phyloP scores from a whole-genome alignment of 768 basidiomycete genomes.

The Agrocybe pediades region DNA sequence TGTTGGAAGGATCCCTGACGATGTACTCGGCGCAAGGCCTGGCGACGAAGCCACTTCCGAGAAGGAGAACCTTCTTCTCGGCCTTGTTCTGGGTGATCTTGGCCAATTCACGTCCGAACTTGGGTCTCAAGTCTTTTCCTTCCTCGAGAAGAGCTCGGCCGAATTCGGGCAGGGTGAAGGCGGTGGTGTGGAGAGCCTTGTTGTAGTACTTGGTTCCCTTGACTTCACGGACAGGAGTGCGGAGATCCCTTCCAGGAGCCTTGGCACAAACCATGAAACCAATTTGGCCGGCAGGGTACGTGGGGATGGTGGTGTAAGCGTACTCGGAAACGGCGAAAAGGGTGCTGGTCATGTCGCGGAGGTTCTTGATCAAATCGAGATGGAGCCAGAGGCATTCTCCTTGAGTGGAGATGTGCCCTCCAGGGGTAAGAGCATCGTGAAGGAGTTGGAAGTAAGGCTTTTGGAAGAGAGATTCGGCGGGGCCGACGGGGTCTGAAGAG shows the following conservation, averaged over 20 bases:
- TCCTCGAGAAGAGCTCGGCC: slow-evolving; percentile 75
- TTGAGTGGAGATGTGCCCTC: slow-evolving; percentile 94
- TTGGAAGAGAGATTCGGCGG: slow-evolving; percentile 92
- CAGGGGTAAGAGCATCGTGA: slow-evolving; percentile 84
- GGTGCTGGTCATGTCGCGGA: slow-evolving; percentile 65
- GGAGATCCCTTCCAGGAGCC: slow-evolving; percentile 67
- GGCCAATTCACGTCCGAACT: slow-evolving; percentile 67
- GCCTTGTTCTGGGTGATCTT: slow-evolving; percentile 43
- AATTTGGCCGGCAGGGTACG: slow-evolving; percentile 98
- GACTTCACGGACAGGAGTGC: slow-evolving; percentile 72
- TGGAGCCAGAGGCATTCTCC: slow-evolving; percentile 97
- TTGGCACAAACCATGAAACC: slow-evolving; percentile 92
- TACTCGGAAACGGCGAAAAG: slow-evolving; percentile 87
- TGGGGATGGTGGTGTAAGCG: slow-evolving; percentile 95
- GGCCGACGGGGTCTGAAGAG: slow-evolving; percentile 97
- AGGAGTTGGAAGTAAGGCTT: slow-evolving; percentile 97
- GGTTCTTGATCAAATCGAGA: slow-evolving; percentile 78
- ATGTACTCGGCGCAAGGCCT: slow-evolving; percentile 96
- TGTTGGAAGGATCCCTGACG: slow-evolving; percentile 75
- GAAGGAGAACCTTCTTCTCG: slow-evolving; percentile 75
- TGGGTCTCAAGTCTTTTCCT: slow-evolving; percentile 67
- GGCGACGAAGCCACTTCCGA: slow-evolving; percentile 95
- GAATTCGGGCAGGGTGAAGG: slow-evolving; percentile 95
- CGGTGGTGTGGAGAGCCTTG: slow-evolving; percentile 71
- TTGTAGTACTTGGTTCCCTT: slow-evolving; percentile 84